These are phyloP conservation scores for Pulveroboletus ravenelii DNA, from an alignment of 768 basidiomycete species.

Conservation along the genomic window DNA sequence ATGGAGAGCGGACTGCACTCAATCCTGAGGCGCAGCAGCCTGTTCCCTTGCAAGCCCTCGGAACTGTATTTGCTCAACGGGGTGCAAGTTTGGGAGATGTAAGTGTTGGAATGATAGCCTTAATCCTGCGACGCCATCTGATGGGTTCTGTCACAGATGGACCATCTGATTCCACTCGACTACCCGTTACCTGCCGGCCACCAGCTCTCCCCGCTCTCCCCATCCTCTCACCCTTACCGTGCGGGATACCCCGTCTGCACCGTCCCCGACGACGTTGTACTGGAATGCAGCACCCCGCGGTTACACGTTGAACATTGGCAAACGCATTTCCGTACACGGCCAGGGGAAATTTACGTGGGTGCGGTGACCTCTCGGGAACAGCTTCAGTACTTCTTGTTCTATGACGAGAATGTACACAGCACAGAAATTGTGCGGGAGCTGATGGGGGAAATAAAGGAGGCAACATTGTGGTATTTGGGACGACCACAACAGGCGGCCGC, in stretches of 20 bases:
- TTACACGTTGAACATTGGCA: conserved; percentile 4
- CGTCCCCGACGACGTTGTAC: neutral
- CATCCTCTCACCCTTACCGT: neutral
- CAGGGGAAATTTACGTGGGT: conserved; percentile 39
- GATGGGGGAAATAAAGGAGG: conserved; percentile 38
- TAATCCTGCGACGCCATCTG: neutral
- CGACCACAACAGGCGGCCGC: neutral
- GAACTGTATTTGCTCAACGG: conserved; percentile 16
- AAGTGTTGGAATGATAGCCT: neutral
- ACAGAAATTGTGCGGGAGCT: conserved; percentile 37
- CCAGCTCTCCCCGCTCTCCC: neutral
- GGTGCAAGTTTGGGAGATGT: conserved; percentile 13
- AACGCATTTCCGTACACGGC: conserved; percentile 30
- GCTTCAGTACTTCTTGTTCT: conserved; percentile 33
- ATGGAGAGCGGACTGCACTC: neutral
- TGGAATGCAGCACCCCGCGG: neutral
- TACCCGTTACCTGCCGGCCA: conserved; percentile 2
- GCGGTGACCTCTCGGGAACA: conserved; percentile 33
- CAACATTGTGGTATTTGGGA: conserved; percentile 20
- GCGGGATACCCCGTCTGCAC: conserved; percentile 1
- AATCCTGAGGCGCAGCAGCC: neutral
- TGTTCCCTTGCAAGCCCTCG: conserved; percentile 1
- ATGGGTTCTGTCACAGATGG: neutral
- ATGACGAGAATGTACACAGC: conserved; percentile 42
- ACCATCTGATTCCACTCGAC: conserved; percentile 1